Base-by-base conservation (phyloP, 352 stramenopile species). In the Globisporangium recalcitrans region DNA sequence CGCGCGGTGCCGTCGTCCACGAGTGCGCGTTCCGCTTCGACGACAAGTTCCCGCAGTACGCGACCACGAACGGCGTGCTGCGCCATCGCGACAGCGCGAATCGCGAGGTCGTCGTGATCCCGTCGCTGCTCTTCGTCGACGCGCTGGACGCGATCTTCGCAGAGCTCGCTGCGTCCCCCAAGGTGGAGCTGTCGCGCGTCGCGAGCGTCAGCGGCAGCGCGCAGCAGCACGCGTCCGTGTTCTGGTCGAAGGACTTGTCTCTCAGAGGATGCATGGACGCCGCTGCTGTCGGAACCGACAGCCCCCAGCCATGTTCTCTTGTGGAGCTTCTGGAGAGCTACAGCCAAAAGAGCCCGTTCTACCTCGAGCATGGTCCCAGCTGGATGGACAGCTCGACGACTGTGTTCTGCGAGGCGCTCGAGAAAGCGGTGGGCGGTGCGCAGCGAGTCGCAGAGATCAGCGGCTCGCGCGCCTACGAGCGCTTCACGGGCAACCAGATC, bases 361-460 rank as follows among this genome's bases (percentile, higher is more conserved):
- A 69, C 11, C 62, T 77, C 16, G 67, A 76, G 22, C 79, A 91
- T 53, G 83, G 85, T 4, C 84, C 86, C 3, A 93, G 85, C 44
- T 96, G 87, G 87, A 92, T 93, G 72, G 86, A 96, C 64, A 90
- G 75, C 68, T 90, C 74, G 27, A 94, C 86, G n/a, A 74, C 66
- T 0, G 49, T 42, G 42, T 84, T 81, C 63, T 94, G 84, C 67
- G 38, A 62, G 4, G 66, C 70, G 22, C 62, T 94, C 21, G 85
- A 96, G 56, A 48, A 48, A 29, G 73, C 71, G 13, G 58, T 93
- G 3, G 85, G 85, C 16, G 87, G 86, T 4, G 52, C 78, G 31
- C 65, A 78, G 26, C 71, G 66, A 8, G 72, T 94, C 19, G 82
- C 87, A 6, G 66, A 77, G 49, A 88, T 91, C 46, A 91, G 77